phyloP scores from a whole-genome alignment of 192 early-diverging fungal genomes.

The Backusella tarrabulga region DNA sequence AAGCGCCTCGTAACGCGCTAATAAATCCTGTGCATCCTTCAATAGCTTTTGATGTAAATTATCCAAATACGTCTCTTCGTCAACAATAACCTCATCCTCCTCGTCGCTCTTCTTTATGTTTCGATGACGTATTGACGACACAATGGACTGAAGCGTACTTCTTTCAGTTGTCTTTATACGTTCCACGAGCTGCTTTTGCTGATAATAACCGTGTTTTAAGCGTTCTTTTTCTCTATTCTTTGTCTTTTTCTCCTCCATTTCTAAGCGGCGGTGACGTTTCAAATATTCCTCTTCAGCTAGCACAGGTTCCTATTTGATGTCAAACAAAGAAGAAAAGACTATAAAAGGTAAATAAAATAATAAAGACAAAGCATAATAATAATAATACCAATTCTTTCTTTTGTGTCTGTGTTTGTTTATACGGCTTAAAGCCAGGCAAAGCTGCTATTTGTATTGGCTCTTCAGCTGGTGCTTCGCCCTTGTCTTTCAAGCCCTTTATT shows the following conservation, averaged over 20 bases:
- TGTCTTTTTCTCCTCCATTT: constrained; percentile 53
- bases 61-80: constrained; percentile 21
- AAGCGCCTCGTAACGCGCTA: constrained; percentile 45
- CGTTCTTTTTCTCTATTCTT: constrained; percentile 59
- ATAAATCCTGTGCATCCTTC: constrained; percentile 45
- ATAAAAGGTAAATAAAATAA: not conserved
- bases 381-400: not conserved
- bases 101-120: constrained; percentile 7
- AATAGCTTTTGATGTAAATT: constrained; percentile 36
- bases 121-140: constrained; percentile 23
- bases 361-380: not conserved
- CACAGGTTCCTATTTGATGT: constrained; percentile 16
- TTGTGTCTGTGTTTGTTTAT: not conserved
- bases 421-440: not conserved
- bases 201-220: constrained; percentile 51
- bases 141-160: constrained; percentile 29
- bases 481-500: not conserved
- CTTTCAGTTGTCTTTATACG: constrained; percentile 46
- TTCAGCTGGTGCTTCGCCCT: not conserved
- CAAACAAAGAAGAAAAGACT: not conserved
- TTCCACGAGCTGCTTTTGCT: constrained; percentile 51
- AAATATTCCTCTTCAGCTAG: constrained; percentile 45
- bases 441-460: not conserved
- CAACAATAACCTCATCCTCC: not conserved
- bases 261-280: constrained; percentile 50